These are phyloP conservation scores for Lolium rigidum DNA, from an alignment of 176 grass and related monocot genomes.

Conservation along the genomic window DNA sequence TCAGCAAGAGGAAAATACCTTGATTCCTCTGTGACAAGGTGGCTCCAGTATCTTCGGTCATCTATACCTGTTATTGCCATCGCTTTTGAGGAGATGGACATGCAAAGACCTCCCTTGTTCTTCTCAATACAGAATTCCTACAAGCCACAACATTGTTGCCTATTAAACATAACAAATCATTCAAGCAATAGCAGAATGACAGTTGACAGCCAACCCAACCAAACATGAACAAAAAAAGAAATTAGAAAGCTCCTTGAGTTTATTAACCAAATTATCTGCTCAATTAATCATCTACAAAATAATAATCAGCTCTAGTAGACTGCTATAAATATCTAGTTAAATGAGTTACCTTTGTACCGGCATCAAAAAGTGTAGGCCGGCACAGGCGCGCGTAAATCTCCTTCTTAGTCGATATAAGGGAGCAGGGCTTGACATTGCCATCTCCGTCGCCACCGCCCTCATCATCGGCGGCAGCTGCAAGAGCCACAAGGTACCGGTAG, in stretches of 20 bases:
- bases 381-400: slow-evolving; percentile 81
- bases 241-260: background rate
- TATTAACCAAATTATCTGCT: background rate
- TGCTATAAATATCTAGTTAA: slow-evolving; percentile 8
- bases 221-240: slow-evolving; percentile 18
- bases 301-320: slow-evolving; percentile 1
- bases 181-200: slow-evolving; percentile 11
- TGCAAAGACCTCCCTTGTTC: slow-evolving; percentile 67
- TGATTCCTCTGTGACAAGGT: slow-evolving; percentile 81
- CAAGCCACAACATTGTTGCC: slow-evolving; percentile 32
- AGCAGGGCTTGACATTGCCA: slow-evolving; percentile 37
- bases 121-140: slow-evolving; percentile 95
- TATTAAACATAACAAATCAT: slow-evolving; percentile 21
- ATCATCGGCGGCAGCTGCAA: slow-evolving; percentile 54
- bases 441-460: slow-evolving; percentile 39
- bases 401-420: slow-evolving; percentile 54
- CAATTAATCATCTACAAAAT: slow-evolving; percentile 8
- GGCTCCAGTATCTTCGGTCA: slow-evolving; percentile 89
- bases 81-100: slow-evolving; percentile 85
- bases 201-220: background rate
- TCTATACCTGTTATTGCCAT: slow-evolving; percentile 91
- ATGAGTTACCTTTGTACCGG: slow-evolving; percentile 62
- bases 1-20: slow-evolving; percentile 49
- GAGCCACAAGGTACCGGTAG: slow-evolving; percentile 71
- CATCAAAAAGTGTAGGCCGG: slow-evolving; percentile 68